These are phyloP conservation scores for Lasiodiplodia sp. DNA, from an alignment of 2,329 filamentous ascomycete species.

Conservation along the genomic window DNA sequence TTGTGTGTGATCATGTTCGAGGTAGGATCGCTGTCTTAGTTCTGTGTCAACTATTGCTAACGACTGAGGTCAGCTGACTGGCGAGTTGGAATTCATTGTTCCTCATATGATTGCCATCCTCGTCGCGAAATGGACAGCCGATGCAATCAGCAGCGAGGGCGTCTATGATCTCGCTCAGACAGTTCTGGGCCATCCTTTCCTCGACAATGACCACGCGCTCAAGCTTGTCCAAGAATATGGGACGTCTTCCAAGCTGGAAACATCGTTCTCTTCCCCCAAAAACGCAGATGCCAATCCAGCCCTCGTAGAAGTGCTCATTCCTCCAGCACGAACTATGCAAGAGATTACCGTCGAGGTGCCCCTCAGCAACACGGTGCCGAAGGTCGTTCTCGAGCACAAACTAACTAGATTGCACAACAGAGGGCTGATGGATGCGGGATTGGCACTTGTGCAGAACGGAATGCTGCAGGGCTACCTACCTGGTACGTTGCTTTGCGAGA, in stretches of 20 bases:
- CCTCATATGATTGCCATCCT: conserved; percentile 68
- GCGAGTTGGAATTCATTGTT: conserved; percentile 64
- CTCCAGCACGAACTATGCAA: conserved; percentile 61
- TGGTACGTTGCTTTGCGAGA: background rate
- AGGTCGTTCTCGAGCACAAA: conserved; percentile 53
- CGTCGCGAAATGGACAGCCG: conserved; percentile 66
- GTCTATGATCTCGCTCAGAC: conserved; percentile 68
- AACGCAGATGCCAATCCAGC: background rate
- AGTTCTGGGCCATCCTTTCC: conserved; percentile 65
- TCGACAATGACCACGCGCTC: conserved; percentile 61
- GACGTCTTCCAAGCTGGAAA: background rate
- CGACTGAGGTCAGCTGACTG: conserved; percentile 54
- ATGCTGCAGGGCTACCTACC: conserved; percentile 64
- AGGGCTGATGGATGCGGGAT: conserved; percentile 64
- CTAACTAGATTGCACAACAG: conserved; percentile 55
- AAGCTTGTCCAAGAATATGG: conserved; percentile 45
- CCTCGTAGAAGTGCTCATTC: conserved; percentile 53
- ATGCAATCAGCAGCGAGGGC: conserved; percentile 59
- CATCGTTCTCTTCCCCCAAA: background rate
- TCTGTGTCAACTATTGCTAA: background rate
- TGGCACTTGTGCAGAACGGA: conserved; percentile 60
- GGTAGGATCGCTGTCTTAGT: conserved; percentile 15
- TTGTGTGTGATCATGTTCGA: conserved; percentile 69
- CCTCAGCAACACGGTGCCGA: conserved; percentile 51
- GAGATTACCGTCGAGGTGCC: conserved; percentile 62